A percentile compares a stretch with the other conserved stretches of the same genome.
Evolutionary conservation across 495 filamentous ascomycete genomes (phyloP).

Genomic region (Hyaloscypha hepaticicola): DNA sequence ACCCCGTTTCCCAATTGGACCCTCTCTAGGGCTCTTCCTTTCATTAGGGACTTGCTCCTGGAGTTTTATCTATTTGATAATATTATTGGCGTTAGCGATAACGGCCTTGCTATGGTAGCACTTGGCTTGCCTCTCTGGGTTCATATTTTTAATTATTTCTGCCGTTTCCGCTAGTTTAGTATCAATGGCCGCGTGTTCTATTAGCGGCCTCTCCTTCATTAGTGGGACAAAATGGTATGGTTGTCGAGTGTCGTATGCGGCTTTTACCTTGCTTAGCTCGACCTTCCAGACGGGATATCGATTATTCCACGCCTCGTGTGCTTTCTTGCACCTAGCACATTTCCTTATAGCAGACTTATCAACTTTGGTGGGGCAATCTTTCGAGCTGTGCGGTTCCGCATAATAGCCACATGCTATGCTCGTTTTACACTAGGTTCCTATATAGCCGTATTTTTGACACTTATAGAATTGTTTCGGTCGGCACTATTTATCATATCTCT

Average conservation of each 20-base stretch:
- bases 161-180: too few relatives aligned
- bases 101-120: background rate
- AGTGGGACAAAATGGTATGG: constrained; percentile 22
- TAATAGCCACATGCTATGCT: constrained; percentile 25
- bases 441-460: constrained; percentile 29
- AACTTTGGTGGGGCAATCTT: constrained; percentile 21
- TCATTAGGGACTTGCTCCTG: constrained; percentile 16
- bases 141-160: too few relatives aligned
- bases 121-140: constrained; percentile 8
- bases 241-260: constrained; percentile 17
- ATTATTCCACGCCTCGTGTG: constrained; percentile 27
- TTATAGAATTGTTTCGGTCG: constrained; percentile 30
- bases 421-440: constrained; percentile 29
- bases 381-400: constrained; percentile 20
- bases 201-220: too few relatives aligned
- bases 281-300: constrained; percentile 16
- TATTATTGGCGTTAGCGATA: constrained; percentile 1
- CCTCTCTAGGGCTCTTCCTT: constrained; percentile 16
- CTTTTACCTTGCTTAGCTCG: constrained; percentile 19
- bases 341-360: constrained; percentile 11
- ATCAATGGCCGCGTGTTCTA: too few relatives aligned
- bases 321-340: constrained; percentile 19
- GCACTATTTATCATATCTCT: constrained; percentile 26
- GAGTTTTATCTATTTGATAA: constrained; percentile 8
- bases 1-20: constrained; percentile 6